These are phyloP conservation scores for Paramecium bursaria DNA, from an alignment of 73 alveolate genomes.

Conservation along the genomic window DNA sequence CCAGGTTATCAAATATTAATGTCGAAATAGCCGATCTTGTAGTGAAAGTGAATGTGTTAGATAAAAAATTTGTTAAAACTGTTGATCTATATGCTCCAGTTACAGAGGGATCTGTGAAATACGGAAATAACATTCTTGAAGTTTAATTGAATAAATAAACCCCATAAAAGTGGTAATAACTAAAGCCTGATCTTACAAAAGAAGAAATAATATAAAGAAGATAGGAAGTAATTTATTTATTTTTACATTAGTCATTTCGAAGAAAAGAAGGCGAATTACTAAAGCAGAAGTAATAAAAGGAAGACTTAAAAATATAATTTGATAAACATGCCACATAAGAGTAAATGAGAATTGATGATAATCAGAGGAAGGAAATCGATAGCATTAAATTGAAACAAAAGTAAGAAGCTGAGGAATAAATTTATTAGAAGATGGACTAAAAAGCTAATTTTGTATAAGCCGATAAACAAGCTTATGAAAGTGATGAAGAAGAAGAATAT, in stretches of 20 bases:
- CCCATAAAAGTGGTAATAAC: constrained; percentile 46
- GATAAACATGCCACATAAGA: constrained; percentile 67
- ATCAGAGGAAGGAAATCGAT: constrained; percentile 35
- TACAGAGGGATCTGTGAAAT: constrained; percentile 22
- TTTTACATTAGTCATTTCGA: constrained; percentile 38
- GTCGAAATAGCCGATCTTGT: constrained; percentile 59
- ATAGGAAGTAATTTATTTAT: constrained; percentile 39
- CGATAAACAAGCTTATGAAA: not conserved
- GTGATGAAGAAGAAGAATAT: constrained; percentile 45
- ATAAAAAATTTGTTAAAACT: constrained; percentile 64
- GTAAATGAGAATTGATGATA: constrained; percentile 62
- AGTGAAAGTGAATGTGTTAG: constrained; percentile 57
- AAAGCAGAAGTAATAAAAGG: constrained; percentile 35
- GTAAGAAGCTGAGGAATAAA: constrained; percentile 2
- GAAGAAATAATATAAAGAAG: constrained; percentile 57
- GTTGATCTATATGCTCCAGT: constrained; percentile 30
- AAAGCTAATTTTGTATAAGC: not conserved
- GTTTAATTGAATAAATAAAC: constrained; percentile 17
- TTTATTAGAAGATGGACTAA: not conserved
- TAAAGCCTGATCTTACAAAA: constrained; percentile 19
- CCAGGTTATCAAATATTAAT: constrained; percentile 29
- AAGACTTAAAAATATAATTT: constrained; percentile 56
- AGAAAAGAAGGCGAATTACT: constrained; percentile 53
- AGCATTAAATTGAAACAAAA: constrained; percentile 16
- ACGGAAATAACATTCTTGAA: constrained; percentile 52